A percentile compares a stretch with the other conserved stretches of the same genome.
phyloP scores from a whole-genome alignment of 257 asterid genomes.

The Marsdenia floribunda region DNA sequence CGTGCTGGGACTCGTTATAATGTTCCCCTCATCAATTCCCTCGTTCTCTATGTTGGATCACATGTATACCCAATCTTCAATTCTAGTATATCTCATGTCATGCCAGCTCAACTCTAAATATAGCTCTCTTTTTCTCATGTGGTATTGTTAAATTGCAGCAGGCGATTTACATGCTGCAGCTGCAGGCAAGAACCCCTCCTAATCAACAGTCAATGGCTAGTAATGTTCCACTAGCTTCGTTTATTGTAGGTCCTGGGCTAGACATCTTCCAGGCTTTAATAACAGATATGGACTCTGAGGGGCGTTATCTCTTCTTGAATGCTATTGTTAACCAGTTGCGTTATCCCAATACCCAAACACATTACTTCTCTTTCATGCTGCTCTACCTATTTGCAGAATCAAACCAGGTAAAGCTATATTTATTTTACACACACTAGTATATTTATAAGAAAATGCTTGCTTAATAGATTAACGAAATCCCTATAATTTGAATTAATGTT shows the following conservation, averaged over 20 bases:
- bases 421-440: neutral
- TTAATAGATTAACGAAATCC: too few relatives aligned
- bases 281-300: slow-evolving; percentile 86
- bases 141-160: slow-evolving; percentile 19
- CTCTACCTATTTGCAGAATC: slow-evolving; percentile 81
- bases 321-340: slow-evolving; percentile 96
- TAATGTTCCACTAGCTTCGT: slow-evolving; percentile 41
- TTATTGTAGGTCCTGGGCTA: slow-evolving; percentile 77
- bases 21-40: slow-evolving; percentile 88
- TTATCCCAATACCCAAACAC: slow-evolving; percentile 95
- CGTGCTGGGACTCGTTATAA: slow-evolving; percentile 88
- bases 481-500: neutral
- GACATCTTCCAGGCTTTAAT: slow-evolving; percentile 82
- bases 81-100: neutral
- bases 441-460: neutral
- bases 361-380: slow-evolving; percentile 83
- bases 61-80: slow-evolving; percentile 41
- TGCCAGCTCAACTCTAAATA: neutral
- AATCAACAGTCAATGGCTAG: slow-evolving; percentile 69
- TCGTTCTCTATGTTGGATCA: slow-evolving; percentile 86
- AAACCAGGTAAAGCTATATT: slow-evolving; percentile 49
- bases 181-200: slow-evolving; percentile 63
- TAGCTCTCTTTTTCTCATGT: neutral
- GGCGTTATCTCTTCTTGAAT: slow-evolving; percentile 88
- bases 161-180: slow-evolving; percentile 67